Percentiles rank a stretch among this genome's conserved stretches.
These are phyloP conservation scores for Nakazawaea ishiwadae DNA, from an alignment of 805 yeast species.

Conservation along the genomic window DNA sequence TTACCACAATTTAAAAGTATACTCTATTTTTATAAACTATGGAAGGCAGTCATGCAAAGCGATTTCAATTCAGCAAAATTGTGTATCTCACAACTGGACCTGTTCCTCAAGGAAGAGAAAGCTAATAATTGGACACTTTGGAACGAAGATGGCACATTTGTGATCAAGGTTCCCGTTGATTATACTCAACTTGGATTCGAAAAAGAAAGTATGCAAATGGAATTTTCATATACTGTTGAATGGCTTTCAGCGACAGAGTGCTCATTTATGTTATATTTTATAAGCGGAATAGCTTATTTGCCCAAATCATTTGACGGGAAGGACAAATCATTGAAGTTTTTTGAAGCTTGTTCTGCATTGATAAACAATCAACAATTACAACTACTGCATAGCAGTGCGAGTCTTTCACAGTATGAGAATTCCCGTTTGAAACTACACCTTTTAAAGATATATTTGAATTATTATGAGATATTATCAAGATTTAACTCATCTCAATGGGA, in stretches of 20 bases:
- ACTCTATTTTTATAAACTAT: slow-evolving; percentile 21
- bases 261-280: slow-evolving; percentile 33
- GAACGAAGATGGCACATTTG: slow-evolving; percentile 27
- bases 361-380: slow-evolving; percentile 24
- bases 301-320: slow-evolving; percentile 30
- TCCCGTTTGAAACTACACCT: slow-evolving; percentile 26
- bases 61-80: slow-evolving; percentile 22
- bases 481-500: slow-evolving; percentile 26
- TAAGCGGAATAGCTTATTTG: slow-evolving; percentile 36
- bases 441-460: slow-evolving; percentile 25
- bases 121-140: slow-evolving; percentile 23
- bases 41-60: slow-evolving; percentile 25
- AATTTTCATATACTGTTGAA: slow-evolving; percentile 23
- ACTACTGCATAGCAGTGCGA: slow-evolving; percentile 10
- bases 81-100: slow-evolving; percentile 21
- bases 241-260: slow-evolving; percentile 43
- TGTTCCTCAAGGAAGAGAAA: slow-evolving; percentile 21
- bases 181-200: neutral
- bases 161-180: slow-evolving; percentile 2
- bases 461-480: slow-evolving; percentile 33
- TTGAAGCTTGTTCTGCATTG: slow-evolving; percentile 31
- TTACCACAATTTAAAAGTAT: slow-evolving; percentile 32
- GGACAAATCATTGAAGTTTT: slow-evolving; percentile 30
- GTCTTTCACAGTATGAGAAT: slow-evolving; percentile 21
- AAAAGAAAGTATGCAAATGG: neutral